Base-by-base conservation (phyloP, 2,329 filamentous ascomycete genomes). In the Byssoonygena ceratinophila region DNA sequence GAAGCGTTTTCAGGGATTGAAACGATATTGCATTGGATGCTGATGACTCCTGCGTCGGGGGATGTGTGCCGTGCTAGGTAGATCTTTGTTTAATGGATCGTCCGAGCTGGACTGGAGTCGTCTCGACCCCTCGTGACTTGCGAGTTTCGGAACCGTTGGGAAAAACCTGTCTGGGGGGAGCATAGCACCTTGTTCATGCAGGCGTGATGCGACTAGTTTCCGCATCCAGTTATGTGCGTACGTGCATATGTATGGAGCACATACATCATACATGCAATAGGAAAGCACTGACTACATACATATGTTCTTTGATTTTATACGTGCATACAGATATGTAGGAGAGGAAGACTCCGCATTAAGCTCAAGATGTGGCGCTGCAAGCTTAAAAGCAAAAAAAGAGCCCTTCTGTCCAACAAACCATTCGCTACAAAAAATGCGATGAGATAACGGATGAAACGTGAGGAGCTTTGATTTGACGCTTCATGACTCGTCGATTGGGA, bases 311-410 rank as follows among this genome's bases (percentile, higher is more conserved):
- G 12, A 12, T n/a, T 6, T 12, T 36, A n/a, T 11, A 6, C 14
- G 4, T n/a, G 7, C 23, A 14, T 18, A 23, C 20, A 22, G 22
- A 3, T n/a, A 40, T 23, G 5, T 5, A 2, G 12, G 18, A 16
- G 23, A n/a, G 36, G 20, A 39, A 7, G 36, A 18, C n/a, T 39
- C 36, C 16, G 40, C 43, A 31, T 45, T 31, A 45, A 45, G 27
- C 27, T 45, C 16, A 8, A 22, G 22, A 14, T 32, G 43, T 45
- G 43, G 43, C 43, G 41, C 14, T 44, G 41, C 41, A 44, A 31
- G 41, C n/a, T 45, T 45, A 16, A 45, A n/a, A 44, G 40, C 40
- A 44, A 27, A 44, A 29, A 16, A n/a, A n/a, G n/a, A n/a, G n/a
- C n/a, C n/a, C n/a, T n/a, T n/a, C n/a, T n/a, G n/a, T n/a, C n/a